Evolutionary conservation across 2,329 filamentous ascomycete species (phyloP).

Genomic region (Cucurbitaria berberidis): DNA sequence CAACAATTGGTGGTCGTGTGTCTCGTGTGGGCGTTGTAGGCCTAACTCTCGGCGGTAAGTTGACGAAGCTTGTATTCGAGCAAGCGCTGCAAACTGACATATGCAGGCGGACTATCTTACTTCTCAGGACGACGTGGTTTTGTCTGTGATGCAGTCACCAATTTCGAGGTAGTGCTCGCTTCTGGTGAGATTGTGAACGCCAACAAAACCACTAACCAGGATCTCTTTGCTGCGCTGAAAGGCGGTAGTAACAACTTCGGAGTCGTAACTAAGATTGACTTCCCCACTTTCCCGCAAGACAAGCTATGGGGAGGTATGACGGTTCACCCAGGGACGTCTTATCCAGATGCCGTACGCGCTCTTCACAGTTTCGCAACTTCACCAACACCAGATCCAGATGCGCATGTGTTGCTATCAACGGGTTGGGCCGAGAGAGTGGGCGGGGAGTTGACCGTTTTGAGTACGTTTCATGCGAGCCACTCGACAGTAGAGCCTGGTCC

Average conservation of each 20-base stretch:
- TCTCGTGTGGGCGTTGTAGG: conserved; percentile 30
- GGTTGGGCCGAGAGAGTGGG: not conserved
- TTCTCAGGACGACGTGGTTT: conserved; percentile 6
- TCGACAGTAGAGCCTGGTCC: not conserved
- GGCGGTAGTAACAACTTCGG: conserved; percentile 39
- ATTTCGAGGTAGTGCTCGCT: conserved; percentile 47
- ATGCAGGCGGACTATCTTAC: not conserved
- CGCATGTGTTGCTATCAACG: not conserved
- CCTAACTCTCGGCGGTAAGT: conserved; percentile 31
- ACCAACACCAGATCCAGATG: not conserved
- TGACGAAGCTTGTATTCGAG: not conserved
- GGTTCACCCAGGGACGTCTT: not conserved
- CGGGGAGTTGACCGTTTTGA: not conserved
- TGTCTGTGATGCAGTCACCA: conserved; percentile 24
- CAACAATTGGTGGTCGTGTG: conserved; percentile 31
- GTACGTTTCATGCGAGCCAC: not conserved
- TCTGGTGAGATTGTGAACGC: conserved; percentile 32
- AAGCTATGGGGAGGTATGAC: conserved; percentile 8
- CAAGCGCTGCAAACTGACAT: not conserved
- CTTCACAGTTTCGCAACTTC: not conserved
- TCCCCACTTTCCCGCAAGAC: conserved; percentile 21
- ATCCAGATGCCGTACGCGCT: not conserved
- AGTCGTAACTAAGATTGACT: conserved; percentile 28
- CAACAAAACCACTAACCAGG: conserved; percentile 15
- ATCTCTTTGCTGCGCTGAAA: conserved; percentile 44